Percentiles rank a stretch among this genome's conserved stretches.
Evolutionary conservation across 2,329 filamentous ascomycete genomes (phyloP).

Genomic region (Paecilomyces formosus): DNA sequence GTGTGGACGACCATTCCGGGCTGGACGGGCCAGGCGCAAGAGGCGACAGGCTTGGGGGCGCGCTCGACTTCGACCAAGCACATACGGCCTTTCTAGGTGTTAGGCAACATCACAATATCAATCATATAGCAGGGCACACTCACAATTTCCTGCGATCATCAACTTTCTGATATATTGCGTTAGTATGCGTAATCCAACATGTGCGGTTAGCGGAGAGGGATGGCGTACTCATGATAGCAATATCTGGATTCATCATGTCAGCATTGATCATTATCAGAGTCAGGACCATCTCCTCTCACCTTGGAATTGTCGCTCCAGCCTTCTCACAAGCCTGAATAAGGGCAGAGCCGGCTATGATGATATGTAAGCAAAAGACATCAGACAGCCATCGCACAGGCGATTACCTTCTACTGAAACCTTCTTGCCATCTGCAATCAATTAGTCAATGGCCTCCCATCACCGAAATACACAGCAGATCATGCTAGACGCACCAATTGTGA

Average conservation of each 20-base stretch:
- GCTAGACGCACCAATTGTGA: constrained; percentile 72
- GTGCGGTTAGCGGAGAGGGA: constrained; percentile 12
- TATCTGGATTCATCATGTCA: constrained; percentile 55
- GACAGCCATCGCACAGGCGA: constrained; percentile 1
- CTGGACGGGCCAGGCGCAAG: constrained; percentile 97
- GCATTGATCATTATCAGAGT: constrained; percentile 10
- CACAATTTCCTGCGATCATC: constrained; percentile 96
- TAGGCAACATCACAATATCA: not conserved
- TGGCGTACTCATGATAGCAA: constrained; percentile 90
- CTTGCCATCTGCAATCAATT: constrained; percentile 67
- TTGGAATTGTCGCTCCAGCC: constrained; percentile 81
- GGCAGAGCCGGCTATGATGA: constrained; percentile 72
- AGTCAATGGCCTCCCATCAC: constrained; percentile 20
- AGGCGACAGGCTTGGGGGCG: constrained; percentile 93
- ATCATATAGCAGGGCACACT: constrained; percentile 6
- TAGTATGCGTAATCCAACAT: constrained; percentile 13
- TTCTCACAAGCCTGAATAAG: constrained; percentile 99
- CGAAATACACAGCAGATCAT: constrained; percentile 53
- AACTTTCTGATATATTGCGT: constrained; percentile 60
- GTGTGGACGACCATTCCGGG: constrained; percentile 99
- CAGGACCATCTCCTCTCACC: constrained; percentile 44
- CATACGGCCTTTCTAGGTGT: constrained; percentile 61
- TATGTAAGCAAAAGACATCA: constrained; percentile 15
- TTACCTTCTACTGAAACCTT: constrained; percentile 96
- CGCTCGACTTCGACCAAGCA: constrained; percentile 96